These are phyloP conservation scores for Scortechinia acanthostroma DNA, from an alignment of 2,329 filamentous ascomycete genomes.

Conservation along the genomic window DNA sequence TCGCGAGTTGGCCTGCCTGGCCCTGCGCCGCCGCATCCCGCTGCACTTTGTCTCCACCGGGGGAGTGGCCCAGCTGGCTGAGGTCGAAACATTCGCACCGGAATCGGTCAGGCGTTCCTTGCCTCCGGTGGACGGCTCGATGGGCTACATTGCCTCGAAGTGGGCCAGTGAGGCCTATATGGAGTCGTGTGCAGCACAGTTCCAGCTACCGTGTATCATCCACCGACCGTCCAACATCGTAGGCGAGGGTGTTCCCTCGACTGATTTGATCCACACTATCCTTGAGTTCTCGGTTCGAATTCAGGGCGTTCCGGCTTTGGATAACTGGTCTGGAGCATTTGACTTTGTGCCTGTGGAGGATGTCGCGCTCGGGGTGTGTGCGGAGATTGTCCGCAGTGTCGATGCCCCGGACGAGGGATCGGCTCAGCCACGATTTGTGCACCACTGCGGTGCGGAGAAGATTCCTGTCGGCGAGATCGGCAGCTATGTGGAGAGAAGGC, in stretches of 20 bases:
- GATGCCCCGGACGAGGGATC: too few species aligned
- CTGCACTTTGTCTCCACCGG: constrained; percentile 27
- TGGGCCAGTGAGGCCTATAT: constrained; percentile 23
- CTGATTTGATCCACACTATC: constrained; percentile 7
- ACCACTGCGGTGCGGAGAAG: not conserved
- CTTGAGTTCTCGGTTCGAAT: constrained; percentile 4
- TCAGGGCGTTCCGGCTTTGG: constrained; percentile 4
- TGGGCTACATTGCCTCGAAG: constrained; percentile 22
- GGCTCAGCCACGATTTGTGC: not conserved
- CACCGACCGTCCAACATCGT: constrained; percentile 14
- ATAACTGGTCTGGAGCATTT: constrained; percentile 3
- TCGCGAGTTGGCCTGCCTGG: constrained; percentile 19
- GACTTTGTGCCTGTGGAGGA: constrained; percentile 5
- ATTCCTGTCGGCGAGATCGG: not conserved
- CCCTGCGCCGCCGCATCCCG: constrained; percentile 8
- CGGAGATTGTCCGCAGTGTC: not conserved
- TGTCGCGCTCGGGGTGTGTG: constrained; percentile 3
- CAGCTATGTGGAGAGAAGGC: not conserved
- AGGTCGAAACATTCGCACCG: constrained; percentile 3
- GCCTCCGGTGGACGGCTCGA: constrained; percentile 11
- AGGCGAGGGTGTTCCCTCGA: constrained; percentile 4
- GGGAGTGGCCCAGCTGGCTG: constrained; percentile 8
- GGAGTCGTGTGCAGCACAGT: constrained; percentile 9
- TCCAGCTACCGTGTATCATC: constrained; percentile 13
- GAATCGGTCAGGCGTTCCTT: constrained; percentile 3